Percentiles rank a stretch among this genome's conserved stretches.
Evolutionary conservation across 495 filamentous ascomycete species (phyloP).

Genomic region (Aspergillus avenaceus): DNA sequence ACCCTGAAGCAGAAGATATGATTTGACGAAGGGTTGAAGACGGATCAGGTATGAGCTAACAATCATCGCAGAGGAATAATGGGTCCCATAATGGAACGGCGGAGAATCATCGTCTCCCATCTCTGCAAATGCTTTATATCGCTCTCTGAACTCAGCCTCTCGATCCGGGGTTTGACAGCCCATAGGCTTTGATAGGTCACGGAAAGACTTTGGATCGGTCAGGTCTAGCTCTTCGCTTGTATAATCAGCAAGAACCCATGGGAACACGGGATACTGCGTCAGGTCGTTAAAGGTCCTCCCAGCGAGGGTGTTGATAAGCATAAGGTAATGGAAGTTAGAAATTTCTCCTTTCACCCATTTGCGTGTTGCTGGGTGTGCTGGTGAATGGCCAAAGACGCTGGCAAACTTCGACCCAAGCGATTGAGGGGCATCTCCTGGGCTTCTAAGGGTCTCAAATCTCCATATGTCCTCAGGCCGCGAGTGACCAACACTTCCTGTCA

Average conservation of each 20-base stretch:
- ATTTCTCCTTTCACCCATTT: conserved; percentile 93
- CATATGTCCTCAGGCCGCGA: conserved; percentile 67
- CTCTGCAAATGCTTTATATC: conserved; percentile 84
- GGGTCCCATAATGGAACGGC: conserved; percentile 95
- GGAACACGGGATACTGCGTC: conserved; percentile 97
- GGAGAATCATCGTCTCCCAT: conserved; percentile 75
- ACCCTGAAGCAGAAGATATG: conserved; percentile 93
- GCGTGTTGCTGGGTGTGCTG: conserved; percentile 76
- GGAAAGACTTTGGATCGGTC: conserved; percentile 74
- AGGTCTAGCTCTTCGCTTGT: conserved; percentile 93
- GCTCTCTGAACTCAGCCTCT: conserved; percentile 71
- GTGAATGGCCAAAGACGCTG: conserved; percentile 78
- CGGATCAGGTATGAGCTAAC: conserved; percentile 94
- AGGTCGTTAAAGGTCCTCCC: conserved; percentile 97
- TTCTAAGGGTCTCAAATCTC: conserved; percentile 80
- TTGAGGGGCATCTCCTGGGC: conserved; percentile 75
- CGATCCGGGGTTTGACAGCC: conserved; percentile 79
- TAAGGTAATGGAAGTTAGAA: conserved; percentile 97
- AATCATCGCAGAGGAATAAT: conserved; percentile 99
- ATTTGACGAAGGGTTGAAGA: conserved; percentile 92
- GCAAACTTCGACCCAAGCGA: conserved; percentile 87
- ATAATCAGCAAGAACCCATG: conserved; percentile 95
- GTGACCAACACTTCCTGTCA: conserved; percentile 49
- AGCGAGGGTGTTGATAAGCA: conserved; percentile 97
- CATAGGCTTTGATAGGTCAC: conserved; percentile 94